Evolutionary conservation across 352 stramenopile species (phyloP), one percentile per base, ranked within the genome.

Genomic region (Globisporangium nagaii): DNA sequence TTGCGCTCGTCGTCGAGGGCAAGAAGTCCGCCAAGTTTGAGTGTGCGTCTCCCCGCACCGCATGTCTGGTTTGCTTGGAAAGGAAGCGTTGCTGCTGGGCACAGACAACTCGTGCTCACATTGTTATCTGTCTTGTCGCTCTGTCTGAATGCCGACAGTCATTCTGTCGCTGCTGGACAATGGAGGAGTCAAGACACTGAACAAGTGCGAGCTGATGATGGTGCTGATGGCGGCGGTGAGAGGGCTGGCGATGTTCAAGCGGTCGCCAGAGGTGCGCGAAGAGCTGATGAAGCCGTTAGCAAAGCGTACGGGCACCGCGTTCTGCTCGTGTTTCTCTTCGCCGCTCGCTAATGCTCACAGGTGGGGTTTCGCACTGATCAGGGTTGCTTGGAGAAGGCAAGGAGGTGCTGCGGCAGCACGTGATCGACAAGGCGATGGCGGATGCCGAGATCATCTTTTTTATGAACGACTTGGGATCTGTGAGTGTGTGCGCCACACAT

Each of bases 401-500:
- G 5, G 76, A 89, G 32, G 59, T 83, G 0, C 44, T 70, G 32
- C 69, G 72, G 15, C 58, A 74, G 37, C 62, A 40, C 6, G 51
- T 86, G 24, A 58, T 85, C 5, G 67, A 79, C 28, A 84, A 78
- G 54, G 76, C 74, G 13, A 62, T 86, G n/a, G 71, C 67, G n/a
- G 79, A 89, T 43, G 41, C 79, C 10, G 76, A 89, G 45, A 74
- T 89, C 31, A 53, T 89, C 22, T 89, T 89, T 44, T 86, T 89
- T 53, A 84, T 87, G 79, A 89, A 81, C 49, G 79, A 87, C 22
- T 55, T 89, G 2, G 76, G 86, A 35, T 68, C 73, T 41, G 79
- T 89, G 40, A 36, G 66, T 41, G 22, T 1, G 34, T 9, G 22
- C 42, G n/a, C n/a, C n/a, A n/a, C n/a, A n/a, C n/a, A n/a, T n/a